phyloP scores from a whole-genome alignment of 2,329 filamentous ascomycete genomes.

The Fusarium miscanthi region DNA sequence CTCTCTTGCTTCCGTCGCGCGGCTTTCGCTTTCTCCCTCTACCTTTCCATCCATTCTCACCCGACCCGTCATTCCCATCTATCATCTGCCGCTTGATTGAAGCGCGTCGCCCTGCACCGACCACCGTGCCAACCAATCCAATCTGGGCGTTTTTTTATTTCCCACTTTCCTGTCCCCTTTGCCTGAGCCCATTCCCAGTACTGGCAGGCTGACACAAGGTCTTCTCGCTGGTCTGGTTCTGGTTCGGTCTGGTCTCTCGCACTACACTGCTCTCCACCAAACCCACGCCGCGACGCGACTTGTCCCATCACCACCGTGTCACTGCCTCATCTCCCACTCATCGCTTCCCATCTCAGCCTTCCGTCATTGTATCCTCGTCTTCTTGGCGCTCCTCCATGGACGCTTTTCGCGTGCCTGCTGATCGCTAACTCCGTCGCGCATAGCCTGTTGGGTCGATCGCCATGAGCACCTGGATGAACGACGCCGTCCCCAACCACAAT shows the following conservation, averaged over 20 bases:
- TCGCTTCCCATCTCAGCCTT: slow-evolving; percentile 54
- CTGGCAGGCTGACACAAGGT: slow-evolving; percentile 36
- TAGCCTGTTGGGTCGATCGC: slow-evolving; percentile 61
- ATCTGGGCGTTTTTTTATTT: slow-evolving; percentile 39
- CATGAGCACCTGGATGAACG: slow-evolving; percentile 81
- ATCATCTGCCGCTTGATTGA: slow-evolving; percentile 38
- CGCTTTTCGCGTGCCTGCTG: slow-evolving; percentile 53
- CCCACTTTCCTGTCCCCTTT: slow-evolving; percentile 34
- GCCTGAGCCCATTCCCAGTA: slow-evolving; percentile 33
- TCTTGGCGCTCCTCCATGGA: slow-evolving; percentile 54
- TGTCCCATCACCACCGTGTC: slow-evolving; percentile 59
- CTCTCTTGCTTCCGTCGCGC: slow-evolving; percentile 31
- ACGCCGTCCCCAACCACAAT: slow-evolving; percentile 76
- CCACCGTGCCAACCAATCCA: slow-evolving; percentile 42
- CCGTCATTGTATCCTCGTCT: slow-evolving; percentile 40
- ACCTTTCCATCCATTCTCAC: slow-evolving; percentile 35
- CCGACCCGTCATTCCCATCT: slow-evolving; percentile 38
- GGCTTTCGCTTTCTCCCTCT: slow-evolving; percentile 36
- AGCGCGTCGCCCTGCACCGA: slow-evolving; percentile 41
- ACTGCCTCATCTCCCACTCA: slow-evolving; percentile 56
- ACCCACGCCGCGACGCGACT: slow-evolving; percentile 58
- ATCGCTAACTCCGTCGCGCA: slow-evolving; percentile 59
- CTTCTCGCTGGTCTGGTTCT: slow-evolving; percentile 40
- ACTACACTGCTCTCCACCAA: slow-evolving; percentile 53
- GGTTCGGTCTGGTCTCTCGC: slow-evolving; percentile 46